Conservation (phyloP, 140 eudicot species). For the Oenanthe javanica region DNA sequence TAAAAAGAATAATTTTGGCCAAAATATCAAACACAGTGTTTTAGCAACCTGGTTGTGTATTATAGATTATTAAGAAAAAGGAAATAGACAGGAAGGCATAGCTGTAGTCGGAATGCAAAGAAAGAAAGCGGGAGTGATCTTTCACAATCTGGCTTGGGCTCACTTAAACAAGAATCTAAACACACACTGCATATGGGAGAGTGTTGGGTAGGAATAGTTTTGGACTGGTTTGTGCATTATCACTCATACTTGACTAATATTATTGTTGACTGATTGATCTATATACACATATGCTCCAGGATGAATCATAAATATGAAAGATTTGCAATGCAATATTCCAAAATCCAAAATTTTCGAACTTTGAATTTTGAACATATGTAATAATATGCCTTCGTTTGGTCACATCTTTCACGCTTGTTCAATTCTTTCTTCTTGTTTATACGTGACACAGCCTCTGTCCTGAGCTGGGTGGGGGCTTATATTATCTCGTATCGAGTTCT, state of each 20-base stretch:
- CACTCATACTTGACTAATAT: not conserved
- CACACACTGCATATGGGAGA: not conserved
- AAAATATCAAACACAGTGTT: not conserved
- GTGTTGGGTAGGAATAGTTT: slow-evolving; percentile 5
- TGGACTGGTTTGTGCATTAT: slow-evolving; percentile 2
- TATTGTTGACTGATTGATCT: not conserved
- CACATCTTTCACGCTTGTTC: slow-evolving; percentile 5
- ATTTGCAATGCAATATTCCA: not conserved
- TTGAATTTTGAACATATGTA: not conserved
- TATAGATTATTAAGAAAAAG: not conserved
- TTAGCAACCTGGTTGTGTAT: not conserved
- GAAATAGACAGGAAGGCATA: not conserved
- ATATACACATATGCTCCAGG: too few relatives aligned
- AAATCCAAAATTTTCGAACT: not conserved
- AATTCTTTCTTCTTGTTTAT: not conserved
- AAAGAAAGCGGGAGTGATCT: not conserved
- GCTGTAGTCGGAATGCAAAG: not conserved
- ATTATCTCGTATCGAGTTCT: not conserved
- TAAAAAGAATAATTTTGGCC: not conserved
- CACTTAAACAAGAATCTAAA: not conserved
- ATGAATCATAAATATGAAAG: too few relatives aligned
- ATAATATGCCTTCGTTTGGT: not conserved
- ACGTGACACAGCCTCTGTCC: not conserved
- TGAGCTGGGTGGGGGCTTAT: not conserved
- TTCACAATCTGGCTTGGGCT: slow-evolving; percentile 5